These are phyloP conservation scores for Cladosporium sp. DNA, from an alignment of 2,329 filamentous ascomycete species.

Conservation along the genomic window DNA sequence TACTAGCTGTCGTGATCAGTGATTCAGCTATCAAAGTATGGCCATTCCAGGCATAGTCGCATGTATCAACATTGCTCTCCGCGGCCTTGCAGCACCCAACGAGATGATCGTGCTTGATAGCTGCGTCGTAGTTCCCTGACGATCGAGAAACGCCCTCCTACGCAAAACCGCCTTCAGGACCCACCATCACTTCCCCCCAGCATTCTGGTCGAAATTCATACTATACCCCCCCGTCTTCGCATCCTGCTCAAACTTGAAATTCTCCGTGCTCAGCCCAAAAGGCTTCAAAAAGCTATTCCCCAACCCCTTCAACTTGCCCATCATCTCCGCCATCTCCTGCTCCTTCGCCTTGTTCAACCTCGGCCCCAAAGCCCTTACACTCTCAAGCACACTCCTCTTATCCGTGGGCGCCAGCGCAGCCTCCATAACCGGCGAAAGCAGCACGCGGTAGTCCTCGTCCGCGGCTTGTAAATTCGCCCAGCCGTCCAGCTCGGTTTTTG, in stretches of 20 bases:
- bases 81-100: background rate
- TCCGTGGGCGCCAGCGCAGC: slow-evolving; percentile 66
- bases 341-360: slow-evolving; percentile 77
- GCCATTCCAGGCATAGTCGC: background rate
- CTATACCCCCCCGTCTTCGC: slow-evolving; percentile 88
- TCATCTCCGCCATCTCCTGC: slow-evolving; percentile 91
- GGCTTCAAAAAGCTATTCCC: slow-evolving; percentile 91
- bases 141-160: background rate
- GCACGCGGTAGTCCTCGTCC: slow-evolving; percentile 73
- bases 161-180: background rate
- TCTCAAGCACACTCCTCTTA: slow-evolving; percentile 64
- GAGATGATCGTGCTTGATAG: background rate
- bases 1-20: background rate
- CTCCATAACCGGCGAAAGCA: slow-evolving; percentile 53
- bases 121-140: background rate
- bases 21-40: background rate
- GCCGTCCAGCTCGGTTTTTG: slow-evolving; percentile 67
- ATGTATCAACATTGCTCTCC: background rate
- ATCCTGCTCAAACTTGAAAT: slow-evolving; percentile 92
- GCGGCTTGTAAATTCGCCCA: slow-evolving; percentile 81
- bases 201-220: slow-evolving; percentile 73
- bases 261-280: slow-evolving; percentile 90
- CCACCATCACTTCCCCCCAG: slow-evolving; percentile 22
- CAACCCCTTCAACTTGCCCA: slow-evolving; percentile 90
- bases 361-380: slow-evolving; percentile 66